Percentiles rank a stretch among this genome's conserved stretches.
Conservation (phyloP, 257 asterid species). For the Nicotiana obtusifolia region DNA sequence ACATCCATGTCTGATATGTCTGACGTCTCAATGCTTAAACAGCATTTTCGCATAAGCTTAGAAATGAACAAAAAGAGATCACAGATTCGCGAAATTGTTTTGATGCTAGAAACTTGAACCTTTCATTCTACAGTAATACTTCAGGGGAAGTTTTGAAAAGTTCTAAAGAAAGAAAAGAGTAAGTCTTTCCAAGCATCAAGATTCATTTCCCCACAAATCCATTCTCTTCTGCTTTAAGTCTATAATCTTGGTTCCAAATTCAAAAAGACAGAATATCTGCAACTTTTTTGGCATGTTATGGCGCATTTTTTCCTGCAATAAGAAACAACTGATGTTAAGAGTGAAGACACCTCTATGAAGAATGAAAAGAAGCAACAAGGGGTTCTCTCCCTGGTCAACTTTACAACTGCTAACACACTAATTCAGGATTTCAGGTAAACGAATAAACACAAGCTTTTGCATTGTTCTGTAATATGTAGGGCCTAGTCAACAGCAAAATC, state of each 20-base stretch:
- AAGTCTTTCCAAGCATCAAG: not conserved
- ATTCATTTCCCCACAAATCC: not conserved
- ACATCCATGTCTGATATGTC: not conserved
- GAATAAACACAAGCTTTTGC: not conserved
- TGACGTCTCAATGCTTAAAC: not conserved
- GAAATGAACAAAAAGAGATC: constrained; percentile 3
- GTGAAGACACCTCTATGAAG: not conserved
- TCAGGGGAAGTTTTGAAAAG: not conserved
- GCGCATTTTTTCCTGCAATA: constrained; percentile 3
- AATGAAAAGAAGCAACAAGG: not conserved
- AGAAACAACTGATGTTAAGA: constrained; percentile 1
- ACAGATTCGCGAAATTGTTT: not conserved
- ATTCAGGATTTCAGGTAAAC: not conserved
- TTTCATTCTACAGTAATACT: not conserved
- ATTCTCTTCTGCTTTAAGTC: not conserved
- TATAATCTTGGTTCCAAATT: not conserved
- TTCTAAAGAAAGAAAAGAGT: not conserved
- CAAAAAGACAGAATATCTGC: not conserved
- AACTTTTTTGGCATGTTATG: not conserved
- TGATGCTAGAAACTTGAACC: not conserved
- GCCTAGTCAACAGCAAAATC: not conserved
- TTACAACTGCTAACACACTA: not conserved
- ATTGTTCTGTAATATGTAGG: not conserved
- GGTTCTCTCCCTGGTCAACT: not conserved
- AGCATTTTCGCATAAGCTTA: not conserved